Base-by-base conservation (phyloP, 257 asterid genomes). In the Nicotiana tomentosiformis region DNA sequence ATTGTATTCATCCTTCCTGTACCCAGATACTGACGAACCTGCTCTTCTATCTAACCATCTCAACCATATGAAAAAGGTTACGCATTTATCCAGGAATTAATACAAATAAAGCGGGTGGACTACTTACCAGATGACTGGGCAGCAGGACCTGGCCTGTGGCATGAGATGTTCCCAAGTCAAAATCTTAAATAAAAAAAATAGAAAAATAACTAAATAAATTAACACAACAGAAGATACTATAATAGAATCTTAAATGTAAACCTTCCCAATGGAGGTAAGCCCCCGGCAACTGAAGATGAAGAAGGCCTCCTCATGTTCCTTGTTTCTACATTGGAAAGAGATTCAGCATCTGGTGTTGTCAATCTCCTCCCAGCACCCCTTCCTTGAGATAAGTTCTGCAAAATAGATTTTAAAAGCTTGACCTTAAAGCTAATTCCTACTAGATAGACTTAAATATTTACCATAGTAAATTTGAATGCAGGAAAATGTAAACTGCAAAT, bases 191-290 rank as follows among this genome's bases (percentile, higher is more conserved):
- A 3, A 7, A 4, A 18, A 37, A 4, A 18, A 37, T 23, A 64
- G 51, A 61, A 18, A 80, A n/a, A 80, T n/a, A 43, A 65, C 53
- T 66, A 84, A 74, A 9, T 72, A 77, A 53, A 66, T 7, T 58
- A 80, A 51, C 53, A 51, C 55, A 61, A 35, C 23, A 17, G 68
- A 37, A 56, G 79, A 30, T 68, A 7, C 23, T 8, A 43, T 46
- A 16, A n/a, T 46, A 26, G n/a, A 70, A 39, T 43, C n/a, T 43
- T 76, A 70, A 84, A 78, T 60, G 86, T 43, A 7, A 57, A 96
- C 98, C 99, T 93, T 94, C 97, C 98, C 53, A 96, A 69, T 61
- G 97, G 98, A 88, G 99, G 98, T 86, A 96, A 83, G 80, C 98
- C 98, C 80, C 99, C 98, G 23, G 91, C 98, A 84, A 93, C 93